Conservation (phyloP, 805 yeast genomes). For the Metschnikowia similis region DNA sequence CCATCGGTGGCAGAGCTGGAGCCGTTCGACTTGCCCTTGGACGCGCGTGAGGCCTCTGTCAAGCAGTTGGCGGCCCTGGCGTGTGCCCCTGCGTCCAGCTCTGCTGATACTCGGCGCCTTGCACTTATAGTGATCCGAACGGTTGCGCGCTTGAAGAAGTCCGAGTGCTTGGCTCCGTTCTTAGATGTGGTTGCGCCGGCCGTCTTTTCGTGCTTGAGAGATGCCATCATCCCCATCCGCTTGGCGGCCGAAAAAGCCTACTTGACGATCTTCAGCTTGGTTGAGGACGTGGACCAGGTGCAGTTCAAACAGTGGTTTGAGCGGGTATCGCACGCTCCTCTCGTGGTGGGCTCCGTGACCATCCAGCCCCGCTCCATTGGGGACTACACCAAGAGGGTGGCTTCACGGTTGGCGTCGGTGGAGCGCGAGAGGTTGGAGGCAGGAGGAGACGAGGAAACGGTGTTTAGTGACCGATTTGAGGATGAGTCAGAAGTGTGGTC, state of each 20-base stretch:
- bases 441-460: constrained; percentile 85
- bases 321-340: constrained; percentile 30
- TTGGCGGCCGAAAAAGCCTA: constrained; percentile 92
- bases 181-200: constrained; percentile 61
- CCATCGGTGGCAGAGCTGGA: constrained; percentile 9
- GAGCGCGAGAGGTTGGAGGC: constrained; percentile 85
- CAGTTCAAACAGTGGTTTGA: constrained; percentile 65
- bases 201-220: constrained; percentile 79
- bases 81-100: constrained; percentile 52
- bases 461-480: constrained; percentile 80
- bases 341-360: constrained; percentile 38
- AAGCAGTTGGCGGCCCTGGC: constrained; percentile 46
- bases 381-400: constrained; percentile 90
- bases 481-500: constrained; percentile 89
- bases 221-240: constrained; percentile 84
- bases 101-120: constrained; percentile 75
- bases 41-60: constrained; percentile 41
- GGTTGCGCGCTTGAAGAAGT: constrained; percentile 57
- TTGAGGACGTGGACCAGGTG: constrained; percentile 55
- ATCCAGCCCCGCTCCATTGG: constrained; percentile 70
- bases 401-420: constrained; percentile 74
- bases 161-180: constrained; percentile 46
- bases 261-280: constrained; percentile 64
- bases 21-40: constrained; percentile 41
- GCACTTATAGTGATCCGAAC: constrained; percentile 75